A percentile compares a stretch with the other conserved stretches of the same genome.
Evolutionary conservation across 768 basidiomycete genomes (phyloP).

Genomic region (Crassisporium funariophilum): DNA sequence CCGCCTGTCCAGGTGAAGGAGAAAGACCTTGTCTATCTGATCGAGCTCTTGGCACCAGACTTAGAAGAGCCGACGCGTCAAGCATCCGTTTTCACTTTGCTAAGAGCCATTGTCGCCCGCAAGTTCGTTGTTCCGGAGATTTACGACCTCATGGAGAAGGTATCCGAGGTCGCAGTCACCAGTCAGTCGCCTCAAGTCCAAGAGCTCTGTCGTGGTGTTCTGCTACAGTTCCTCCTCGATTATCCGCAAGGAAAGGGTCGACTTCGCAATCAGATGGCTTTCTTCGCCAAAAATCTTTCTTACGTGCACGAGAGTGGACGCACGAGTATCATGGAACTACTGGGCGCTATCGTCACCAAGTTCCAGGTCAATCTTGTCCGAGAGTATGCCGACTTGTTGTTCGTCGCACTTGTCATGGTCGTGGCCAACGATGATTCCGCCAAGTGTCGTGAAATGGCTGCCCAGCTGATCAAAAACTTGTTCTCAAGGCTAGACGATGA

Average conservation of each 20-base stretch:
- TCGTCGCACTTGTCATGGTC: conserved; percentile 89
- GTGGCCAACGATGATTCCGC: conserved; percentile 92
- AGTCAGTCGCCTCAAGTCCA: conserved; percentile 90
- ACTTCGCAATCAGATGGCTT: conserved; percentile 83
- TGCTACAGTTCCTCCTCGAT: conserved; percentile 94
- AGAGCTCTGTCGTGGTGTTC: conserved; percentile 84
- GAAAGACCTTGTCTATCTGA: conserved; percentile 82
- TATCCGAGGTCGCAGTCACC: conserved; percentile 91
- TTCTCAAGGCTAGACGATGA: conserved; percentile 68
- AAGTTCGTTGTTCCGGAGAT: conserved; percentile 95
- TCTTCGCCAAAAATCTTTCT: conserved; percentile 89
- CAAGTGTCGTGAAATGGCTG: conserved; percentile 88
- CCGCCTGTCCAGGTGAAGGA: conserved; percentile 82
- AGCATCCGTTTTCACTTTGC: conserved; percentile 80
- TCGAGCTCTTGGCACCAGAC: conserved; percentile 86
- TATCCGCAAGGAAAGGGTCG: conserved; percentile 96
- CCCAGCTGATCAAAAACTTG: conserved; percentile 77
- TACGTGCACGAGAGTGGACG: conserved; percentile 91
- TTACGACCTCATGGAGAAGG: conserved; percentile 94
- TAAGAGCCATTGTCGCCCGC: conserved; percentile 87
- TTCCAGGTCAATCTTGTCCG: conserved; percentile 73
- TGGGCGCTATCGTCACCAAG: conserved; percentile 82
- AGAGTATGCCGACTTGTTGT: conserved; percentile 87
- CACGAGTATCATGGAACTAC: conserved; percentile 90
- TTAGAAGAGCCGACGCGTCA: conserved; percentile 89